phyloP scores from a whole-genome alignment of 1,284 basidiomycete genomes.

The Veloboletus limbatus region DNA sequence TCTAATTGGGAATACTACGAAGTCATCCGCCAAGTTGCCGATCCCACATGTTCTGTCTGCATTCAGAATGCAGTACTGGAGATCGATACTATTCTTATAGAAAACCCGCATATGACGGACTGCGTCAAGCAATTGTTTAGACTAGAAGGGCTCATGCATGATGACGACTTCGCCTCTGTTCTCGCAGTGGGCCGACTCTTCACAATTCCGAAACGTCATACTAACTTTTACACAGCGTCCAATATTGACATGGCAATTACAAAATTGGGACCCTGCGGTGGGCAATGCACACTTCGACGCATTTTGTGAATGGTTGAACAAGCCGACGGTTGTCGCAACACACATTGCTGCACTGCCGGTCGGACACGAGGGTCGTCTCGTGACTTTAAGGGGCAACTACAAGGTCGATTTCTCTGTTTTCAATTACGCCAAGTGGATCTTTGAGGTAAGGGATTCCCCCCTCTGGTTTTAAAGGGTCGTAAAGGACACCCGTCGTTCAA shows the following conservation, averaged over 20 bases:
- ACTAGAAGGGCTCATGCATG: slow-evolving; percentile 59
- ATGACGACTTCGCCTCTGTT: slow-evolving; percentile 77
- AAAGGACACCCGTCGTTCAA: not conserved
- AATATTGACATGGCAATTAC: slow-evolving; percentile 56
- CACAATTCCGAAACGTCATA: not conserved
- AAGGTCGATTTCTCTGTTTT: slow-evolving; percentile 56
- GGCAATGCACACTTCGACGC: slow-evolving; percentile 62
- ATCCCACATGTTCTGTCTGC: slow-evolving; percentile 67
- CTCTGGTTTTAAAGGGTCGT: not conserved
- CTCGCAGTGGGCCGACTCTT: slow-evolving; percentile 45
- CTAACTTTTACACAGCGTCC: slow-evolving; percentile 34
- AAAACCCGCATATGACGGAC: slow-evolving; percentile 41
- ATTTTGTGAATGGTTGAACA: slow-evolving; percentile 66
- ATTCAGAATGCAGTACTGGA: slow-evolving; percentile 65
- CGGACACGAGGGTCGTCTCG: slow-evolving; percentile 43
- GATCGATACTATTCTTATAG: slow-evolving; percentile 67
- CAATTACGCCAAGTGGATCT: slow-evolving; percentile 79
- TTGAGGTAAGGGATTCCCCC: slow-evolving; percentile 45
- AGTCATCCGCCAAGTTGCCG: slow-evolving; percentile 75
- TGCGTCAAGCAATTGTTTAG: slow-evolving; percentile 74
- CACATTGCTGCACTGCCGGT: slow-evolving; percentile 37
- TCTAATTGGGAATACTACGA: slow-evolving; percentile 87
- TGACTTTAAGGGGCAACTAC: slow-evolving; percentile 43
- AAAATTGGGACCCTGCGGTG: slow-evolving; percentile 76
- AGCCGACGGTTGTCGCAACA: slow-evolving; percentile 38